phyloP scores from a whole-genome alignment of 139 green algal genomes.

The Asterochloris erici region DNA sequence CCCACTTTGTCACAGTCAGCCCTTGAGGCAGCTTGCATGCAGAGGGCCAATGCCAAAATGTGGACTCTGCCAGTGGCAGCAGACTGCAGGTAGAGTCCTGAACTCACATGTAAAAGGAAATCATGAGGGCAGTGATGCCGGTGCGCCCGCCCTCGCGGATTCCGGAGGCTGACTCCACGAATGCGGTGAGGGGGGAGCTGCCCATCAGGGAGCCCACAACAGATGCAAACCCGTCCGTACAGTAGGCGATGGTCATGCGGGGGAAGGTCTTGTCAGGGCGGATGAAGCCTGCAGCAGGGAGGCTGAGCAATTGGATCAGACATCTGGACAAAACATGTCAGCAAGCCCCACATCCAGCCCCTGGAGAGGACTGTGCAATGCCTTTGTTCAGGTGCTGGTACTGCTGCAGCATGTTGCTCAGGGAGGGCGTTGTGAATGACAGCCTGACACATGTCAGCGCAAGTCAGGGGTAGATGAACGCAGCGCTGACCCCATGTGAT shows the following conservation, averaged over 20 bases:
- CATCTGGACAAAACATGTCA: background rate
- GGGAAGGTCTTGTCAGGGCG: slow-evolving; percentile 55
- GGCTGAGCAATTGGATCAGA: too few relatives aligned
- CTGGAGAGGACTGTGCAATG: background rate
- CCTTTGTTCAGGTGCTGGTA: background rate
- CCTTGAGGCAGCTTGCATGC: too few relatives aligned
- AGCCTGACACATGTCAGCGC: too few relatives aligned
- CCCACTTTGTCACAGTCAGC: too few relatives aligned
- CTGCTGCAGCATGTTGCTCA: background rate
- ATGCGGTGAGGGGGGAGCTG: slow-evolving; percentile 67
- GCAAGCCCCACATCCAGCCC: background rate
- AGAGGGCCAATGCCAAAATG: too few relatives aligned
- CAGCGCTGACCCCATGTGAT: too few relatives aligned
- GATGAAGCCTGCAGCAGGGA: slow-evolving; percentile 52
- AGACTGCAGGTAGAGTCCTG: too few relatives aligned
- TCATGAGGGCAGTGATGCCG: slow-evolving; percentile 51
- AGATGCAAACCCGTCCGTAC: slow-evolving; percentile 62
- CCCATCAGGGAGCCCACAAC: slow-evolving; percentile 69
- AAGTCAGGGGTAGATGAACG: too few relatives aligned
- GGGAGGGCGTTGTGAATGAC: too few relatives aligned
- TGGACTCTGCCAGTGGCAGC: too few relatives aligned
- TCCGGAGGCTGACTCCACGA: slow-evolving; percentile 68
- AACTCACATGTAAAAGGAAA: slow-evolving; percentile 20
- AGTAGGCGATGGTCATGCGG: slow-evolving; percentile 56
- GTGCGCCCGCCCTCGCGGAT: slow-evolving; percentile 76